Percentiles rank a stretch among this genome's conserved stretches.
Conservation (phyloP, 495 filamentous ascomycete genomes). For the Neurospora pannonica region DNA sequence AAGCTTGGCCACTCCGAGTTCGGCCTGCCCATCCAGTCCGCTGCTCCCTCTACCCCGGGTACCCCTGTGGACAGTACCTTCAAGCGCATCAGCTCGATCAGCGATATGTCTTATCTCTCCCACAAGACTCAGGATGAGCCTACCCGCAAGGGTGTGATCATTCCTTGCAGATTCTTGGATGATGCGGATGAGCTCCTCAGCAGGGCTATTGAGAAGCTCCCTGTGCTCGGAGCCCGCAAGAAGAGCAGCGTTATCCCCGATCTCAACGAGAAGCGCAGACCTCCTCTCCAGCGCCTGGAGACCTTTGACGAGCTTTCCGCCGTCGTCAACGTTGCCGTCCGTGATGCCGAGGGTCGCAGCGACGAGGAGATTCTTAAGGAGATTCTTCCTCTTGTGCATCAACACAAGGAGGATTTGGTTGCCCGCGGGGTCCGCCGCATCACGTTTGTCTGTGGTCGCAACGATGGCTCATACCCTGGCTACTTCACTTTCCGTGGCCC, state of each 20-base stretch:
- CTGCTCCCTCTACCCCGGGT: conserved; percentile 71
- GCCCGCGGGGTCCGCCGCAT: conserved; percentile 74
- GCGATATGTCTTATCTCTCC: conserved; percentile 84
- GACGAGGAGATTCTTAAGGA: conserved; percentile 71
- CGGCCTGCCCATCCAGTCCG: conserved; percentile 64
- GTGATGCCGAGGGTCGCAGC: conserved; percentile 78
- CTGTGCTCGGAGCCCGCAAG: conserved; percentile 36
- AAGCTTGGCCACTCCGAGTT: conserved; percentile 88
- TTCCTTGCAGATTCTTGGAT: conserved; percentile 86
- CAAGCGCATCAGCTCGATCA: conserved; percentile 83
- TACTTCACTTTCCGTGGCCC: conserved; percentile 98
- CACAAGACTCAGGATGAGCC: conserved; percentile 60
- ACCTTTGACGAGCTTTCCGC: conserved; percentile 69
- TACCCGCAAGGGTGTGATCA: conserved; percentile 84
- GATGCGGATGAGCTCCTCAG: conserved; percentile 79
- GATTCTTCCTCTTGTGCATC: conserved; percentile 64
- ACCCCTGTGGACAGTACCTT: conserved; percentile 66
- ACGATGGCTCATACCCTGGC: conserved; percentile 87
- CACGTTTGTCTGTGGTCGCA: conserved; percentile 93
- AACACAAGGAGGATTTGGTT: conserved; percentile 75
- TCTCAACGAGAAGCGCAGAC: conserved; percentile 61
- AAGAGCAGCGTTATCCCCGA: conserved; percentile 49
- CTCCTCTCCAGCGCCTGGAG: conserved; percentile 32
- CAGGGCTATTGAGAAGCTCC: conserved; percentile 76
- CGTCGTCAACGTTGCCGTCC: conserved; percentile 85